Percentiles rank a stretch among this genome's conserved stretches.
phyloP scores from a whole-genome alignment of 352 stramenopile genomes.

The Phytophthora sp. region DNA sequence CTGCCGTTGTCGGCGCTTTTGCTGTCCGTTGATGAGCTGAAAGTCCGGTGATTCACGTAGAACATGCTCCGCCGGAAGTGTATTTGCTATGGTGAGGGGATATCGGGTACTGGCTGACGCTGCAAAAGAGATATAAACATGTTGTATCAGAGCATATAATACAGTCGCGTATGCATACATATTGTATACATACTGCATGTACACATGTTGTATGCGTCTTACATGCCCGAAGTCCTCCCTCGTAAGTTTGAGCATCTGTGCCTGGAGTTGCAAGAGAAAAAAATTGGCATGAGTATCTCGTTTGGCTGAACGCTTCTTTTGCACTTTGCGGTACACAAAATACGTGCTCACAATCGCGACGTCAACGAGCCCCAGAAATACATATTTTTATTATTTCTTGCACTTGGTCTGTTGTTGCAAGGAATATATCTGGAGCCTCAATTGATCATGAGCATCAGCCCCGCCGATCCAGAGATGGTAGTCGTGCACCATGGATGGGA shows the following conservation, averaged over 20 bases:
- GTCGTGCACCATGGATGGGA: neutral
- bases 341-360: constrained; percentile 29
- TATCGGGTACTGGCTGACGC: neutral
- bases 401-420: constrained; percentile 12
- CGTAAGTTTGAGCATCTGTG: neutral
- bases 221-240: neutral
- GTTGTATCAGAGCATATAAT: too few species aligned
- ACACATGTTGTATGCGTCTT: neutral
- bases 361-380: constrained; percentile 27
- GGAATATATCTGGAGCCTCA: constrained; percentile 17
- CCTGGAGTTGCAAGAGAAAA: neutral
- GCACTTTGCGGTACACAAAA: neutral
- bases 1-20: too few species aligned
- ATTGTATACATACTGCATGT: neutral
- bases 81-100: too few species aligned
- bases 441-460: too few species aligned
- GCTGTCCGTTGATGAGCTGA: too few species aligned
- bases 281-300: neutral
- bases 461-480: too few species aligned
- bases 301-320: neutral
- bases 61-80: too few species aligned
- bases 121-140: neutral
- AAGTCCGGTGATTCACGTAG: too few species aligned
- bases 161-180: too few species aligned
- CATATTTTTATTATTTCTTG: constrained; percentile 28